Conservation (phyloP, 129 eudicot species). For the Flaveria linearis region DNA sequence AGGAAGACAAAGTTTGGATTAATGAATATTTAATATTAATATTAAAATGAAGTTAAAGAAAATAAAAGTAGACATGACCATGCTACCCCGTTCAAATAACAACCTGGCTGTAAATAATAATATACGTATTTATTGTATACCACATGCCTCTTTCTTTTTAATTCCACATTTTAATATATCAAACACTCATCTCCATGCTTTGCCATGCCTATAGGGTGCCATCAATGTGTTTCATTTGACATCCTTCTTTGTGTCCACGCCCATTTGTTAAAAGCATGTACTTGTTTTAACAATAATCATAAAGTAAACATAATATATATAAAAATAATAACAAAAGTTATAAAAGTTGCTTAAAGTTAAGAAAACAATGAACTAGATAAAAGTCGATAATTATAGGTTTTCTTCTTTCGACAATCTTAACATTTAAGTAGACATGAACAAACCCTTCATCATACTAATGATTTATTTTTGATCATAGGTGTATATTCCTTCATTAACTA, state of each 20-base stretch:
- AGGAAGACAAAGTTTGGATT: constrained; percentile 36
- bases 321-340: too few relatives aligned
- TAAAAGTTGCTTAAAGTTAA: too few relatives aligned
- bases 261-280: constrained; percentile 23
- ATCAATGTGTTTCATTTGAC: constrained; percentile 29
- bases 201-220: constrained; percentile 21
- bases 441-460: too few relatives aligned
- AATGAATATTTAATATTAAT: not conserved
- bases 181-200: constrained; percentile 14
- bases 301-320: not conserved
- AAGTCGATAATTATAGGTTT: too few relatives aligned
- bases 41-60: constrained; percentile 19
- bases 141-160: constrained; percentile 36
- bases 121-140: constrained; percentile 27
- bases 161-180: constrained; percentile 22
- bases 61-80: constrained; percentile 47
- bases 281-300: not conserved
- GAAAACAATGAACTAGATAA: too few relatives aligned
- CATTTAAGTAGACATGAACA: too few relatives aligned
- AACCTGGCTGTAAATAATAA: constrained; percentile 31
- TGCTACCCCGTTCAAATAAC: constrained; percentile 38
- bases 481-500: too few relatives aligned
- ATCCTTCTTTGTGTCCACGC: constrained; percentile 38
- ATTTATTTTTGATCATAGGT: too few relatives aligned
- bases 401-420: too few relatives aligned